These are phyloP conservation scores for Xylariales sp. DNA, from an alignment of 2,329 filamentous ascomycete genomes.

Conservation along the genomic window DNA sequence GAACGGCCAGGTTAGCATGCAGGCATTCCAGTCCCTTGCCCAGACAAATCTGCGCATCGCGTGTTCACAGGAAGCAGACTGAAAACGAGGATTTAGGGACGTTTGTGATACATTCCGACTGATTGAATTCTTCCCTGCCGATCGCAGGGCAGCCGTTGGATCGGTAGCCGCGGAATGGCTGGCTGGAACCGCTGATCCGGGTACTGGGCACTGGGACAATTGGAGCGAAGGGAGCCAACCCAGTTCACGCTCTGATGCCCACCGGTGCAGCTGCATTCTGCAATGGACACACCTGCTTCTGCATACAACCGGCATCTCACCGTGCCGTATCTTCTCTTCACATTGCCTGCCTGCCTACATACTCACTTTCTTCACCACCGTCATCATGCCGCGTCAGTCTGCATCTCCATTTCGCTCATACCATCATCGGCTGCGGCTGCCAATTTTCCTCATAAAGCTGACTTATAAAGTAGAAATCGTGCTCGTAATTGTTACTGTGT, in stretches of 20 bases:
- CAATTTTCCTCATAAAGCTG: conserved; percentile 55
- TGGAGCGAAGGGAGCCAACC: neutral
- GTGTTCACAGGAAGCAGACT: too few species aligned
- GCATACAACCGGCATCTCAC: neutral
- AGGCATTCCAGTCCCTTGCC: too few species aligned
- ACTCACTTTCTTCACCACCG: too few species aligned
- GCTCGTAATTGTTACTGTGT: conserved; percentile 40
- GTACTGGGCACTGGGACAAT: neutral
- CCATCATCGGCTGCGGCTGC: conserved; percentile 37
- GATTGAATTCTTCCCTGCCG: too few species aligned
- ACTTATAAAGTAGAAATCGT: conserved; percentile 56
- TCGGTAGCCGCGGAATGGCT: neutral
- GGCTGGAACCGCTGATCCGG: neutral
- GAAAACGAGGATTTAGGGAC: too few species aligned
- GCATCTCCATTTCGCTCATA: too few species aligned
- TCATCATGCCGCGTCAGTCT: too few species aligned
- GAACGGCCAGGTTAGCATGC: too few species aligned
- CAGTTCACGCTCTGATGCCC: neutral
- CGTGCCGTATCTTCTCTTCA: too few species aligned
- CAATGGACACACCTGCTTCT: neutral
- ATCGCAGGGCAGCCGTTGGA: neutral
- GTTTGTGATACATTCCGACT: too few species aligned
- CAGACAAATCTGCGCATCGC: too few species aligned
- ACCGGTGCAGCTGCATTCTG: neutral
- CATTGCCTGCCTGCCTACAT: too few species aligned